Evolutionary conservation across 2,329 filamentous ascomycete genomes (phyloP), one percentile per base, ranked within the genome.

Genomic region (Ophiostoma ips): DNA sequence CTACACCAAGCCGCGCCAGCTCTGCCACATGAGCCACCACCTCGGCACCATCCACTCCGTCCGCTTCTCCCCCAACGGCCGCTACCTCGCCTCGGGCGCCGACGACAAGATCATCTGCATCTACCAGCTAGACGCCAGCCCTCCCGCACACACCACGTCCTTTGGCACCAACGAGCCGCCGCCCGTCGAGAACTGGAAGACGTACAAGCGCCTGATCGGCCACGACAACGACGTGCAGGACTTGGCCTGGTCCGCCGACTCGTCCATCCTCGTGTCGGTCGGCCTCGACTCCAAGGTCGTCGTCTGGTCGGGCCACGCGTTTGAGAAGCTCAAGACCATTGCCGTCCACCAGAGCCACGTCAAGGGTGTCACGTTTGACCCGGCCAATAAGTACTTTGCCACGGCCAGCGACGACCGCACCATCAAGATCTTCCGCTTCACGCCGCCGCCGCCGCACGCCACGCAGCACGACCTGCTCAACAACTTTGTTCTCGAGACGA

Each of bases 151-250:
- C 60, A 76, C 83, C 48, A 77, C 84, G 10, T 83, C 85, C 10
- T 94, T 94, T 64, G 88, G 87, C 79, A 79, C 84, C 47, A 92
- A 89, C 64, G 92, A 96, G 63, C 80, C 87, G 30, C 87, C 90
- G 3, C 88, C 90, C 0, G 84, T 94, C 44, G 92, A 98, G 72
- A 96, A 95, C 60, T 98, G 92, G 92, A 89, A 94, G 66, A 94
- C 94, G 19, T 84, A 89, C 60, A 86, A 87, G 62, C 83, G 92
- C 55, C 71, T 98, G 48, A 92, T 95, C 52, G 94, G 92, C 15
- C 94, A 98, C 64, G 92, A 98, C 61, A 98, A 96, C 62, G 92
- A 98, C 68, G 89, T 98, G 5, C 92, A 98, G 66, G 94, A 98
- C 68, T 71, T 98, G 52, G 92, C 88, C 30, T 98, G 92, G 92